A percentile compares a stretch with the other conserved stretches of the same genome.
These are phyloP conservation scores for Bipolaris zeicola DNA, from an alignment of 2,329 filamentous ascomycete genomes.

Conservation along the genomic window DNA sequence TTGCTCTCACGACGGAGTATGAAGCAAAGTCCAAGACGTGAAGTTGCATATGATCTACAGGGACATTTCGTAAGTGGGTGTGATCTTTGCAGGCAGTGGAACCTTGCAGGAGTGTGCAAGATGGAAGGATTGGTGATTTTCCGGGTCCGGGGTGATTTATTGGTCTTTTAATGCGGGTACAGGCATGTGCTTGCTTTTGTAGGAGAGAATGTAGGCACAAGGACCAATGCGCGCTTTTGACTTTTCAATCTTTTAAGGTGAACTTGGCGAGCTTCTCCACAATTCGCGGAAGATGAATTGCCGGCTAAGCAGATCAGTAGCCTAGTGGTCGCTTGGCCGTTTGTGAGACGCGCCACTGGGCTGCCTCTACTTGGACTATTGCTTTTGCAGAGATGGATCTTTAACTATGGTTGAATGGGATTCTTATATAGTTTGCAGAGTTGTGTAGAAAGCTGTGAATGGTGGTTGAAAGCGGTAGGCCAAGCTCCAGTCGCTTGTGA, in stretches of 20 bases:
- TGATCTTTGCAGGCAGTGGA: neutral
- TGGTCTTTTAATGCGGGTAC: neutral
- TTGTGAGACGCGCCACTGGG: neutral
- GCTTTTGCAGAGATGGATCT: neutral
- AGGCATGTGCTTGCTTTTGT: neutral
- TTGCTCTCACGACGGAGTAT: neutral
- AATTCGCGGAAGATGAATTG: neutral
- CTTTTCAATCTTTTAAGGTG: neutral
- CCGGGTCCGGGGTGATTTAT: too few species aligned
- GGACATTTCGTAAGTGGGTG: neutral
- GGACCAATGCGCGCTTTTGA: neutral
- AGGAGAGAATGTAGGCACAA: too few species aligned
- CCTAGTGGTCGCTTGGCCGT: neutral
- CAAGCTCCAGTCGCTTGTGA: neutral
- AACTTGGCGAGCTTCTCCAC: neutral
- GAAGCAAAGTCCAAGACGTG: neutral
- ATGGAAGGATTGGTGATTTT: neutral
- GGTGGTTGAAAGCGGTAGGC: neutral
- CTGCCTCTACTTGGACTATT: neutral
- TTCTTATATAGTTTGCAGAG: neutral
- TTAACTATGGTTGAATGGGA: neutral
- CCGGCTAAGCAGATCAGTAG: neutral
- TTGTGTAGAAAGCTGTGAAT: neutral
- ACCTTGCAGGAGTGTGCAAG: neutral
- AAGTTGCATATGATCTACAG: neutral